Percentiles rank a stretch among this genome's conserved stretches.
phyloP scores from a whole-genome alignment of 2,329 filamentous ascomycete species.

The Karstenula rhodostoma region DNA sequence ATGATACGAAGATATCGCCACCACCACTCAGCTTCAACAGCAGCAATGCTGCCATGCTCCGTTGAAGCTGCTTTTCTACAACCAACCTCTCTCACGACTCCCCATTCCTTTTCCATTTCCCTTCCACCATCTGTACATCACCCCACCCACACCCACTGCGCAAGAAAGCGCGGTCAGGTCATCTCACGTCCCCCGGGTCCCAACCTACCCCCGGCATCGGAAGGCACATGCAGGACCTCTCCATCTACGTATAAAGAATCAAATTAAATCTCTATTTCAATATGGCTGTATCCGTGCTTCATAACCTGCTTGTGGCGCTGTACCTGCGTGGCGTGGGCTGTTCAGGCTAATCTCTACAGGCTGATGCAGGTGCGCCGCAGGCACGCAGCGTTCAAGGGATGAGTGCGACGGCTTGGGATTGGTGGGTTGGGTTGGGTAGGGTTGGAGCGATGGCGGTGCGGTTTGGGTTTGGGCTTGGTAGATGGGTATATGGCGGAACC shows the following conservation, averaged over 20 bases:
- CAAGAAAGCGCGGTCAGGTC: not conserved
- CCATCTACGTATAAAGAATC: not conserved
- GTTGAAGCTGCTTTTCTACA: not conserved
- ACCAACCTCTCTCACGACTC: conserved; percentile 1
- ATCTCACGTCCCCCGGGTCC: not conserved
- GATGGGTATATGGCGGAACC: too few relatives aligned
- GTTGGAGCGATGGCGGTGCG: too few relatives aligned
- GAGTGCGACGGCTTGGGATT: too few relatives aligned
- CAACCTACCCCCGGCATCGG: too few relatives aligned
- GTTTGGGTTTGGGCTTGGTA: too few relatives aligned
- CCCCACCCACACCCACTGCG: not conserved
- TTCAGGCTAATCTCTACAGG: conserved; percentile 13
- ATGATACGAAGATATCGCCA: not conserved
- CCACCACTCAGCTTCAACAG: not conserved
- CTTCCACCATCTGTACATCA: not conserved
- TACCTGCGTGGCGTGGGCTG: not conserved
- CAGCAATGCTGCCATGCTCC: not conserved
- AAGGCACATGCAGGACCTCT: not conserved
- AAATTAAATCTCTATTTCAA: not conserved
- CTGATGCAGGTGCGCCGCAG: not conserved
- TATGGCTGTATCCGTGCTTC: not conserved
- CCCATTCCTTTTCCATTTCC: not conserved
- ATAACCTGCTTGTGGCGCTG: not conserved
- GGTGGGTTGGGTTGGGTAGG: too few relatives aligned
- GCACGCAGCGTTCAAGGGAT: too few relatives aligned